Evolutionary conservation across 108 stramenopile genomes (phyloP).

Genomic region (Skeletonema menzelii): DNA sequence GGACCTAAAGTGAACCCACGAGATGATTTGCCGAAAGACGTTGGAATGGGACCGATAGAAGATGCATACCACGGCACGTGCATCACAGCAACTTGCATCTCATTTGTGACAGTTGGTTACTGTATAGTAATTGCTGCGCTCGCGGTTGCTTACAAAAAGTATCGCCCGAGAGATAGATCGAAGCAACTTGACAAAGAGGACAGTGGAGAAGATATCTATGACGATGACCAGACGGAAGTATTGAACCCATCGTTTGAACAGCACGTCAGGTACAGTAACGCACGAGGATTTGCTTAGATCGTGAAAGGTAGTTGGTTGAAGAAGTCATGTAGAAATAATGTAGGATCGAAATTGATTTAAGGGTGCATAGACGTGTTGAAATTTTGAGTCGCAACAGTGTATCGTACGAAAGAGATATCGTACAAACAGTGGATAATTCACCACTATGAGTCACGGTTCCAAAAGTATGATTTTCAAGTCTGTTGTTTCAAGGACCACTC

Average conservation of each 20-base stretch:
- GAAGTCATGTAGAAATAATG: not conserved
- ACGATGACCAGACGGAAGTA: slow-evolving; percentile 24
- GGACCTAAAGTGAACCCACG: not conserved
- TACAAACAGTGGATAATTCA: too few species aligned
- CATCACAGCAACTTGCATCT: slow-evolving; percentile 52
- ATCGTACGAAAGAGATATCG: too few species aligned
- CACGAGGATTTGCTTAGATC: not conserved
- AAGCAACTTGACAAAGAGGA: slow-evolving; percentile 10
- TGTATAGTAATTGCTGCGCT: slow-evolving; percentile 37
- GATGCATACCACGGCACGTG: slow-evolving; percentile 17
- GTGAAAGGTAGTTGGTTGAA: not conserved
- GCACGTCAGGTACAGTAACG: slow-evolving; percentile 8
- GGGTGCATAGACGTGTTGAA: too few species aligned
- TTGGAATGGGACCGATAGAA: not conserved
- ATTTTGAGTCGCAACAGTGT: too few species aligned
- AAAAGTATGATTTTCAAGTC: too few species aligned
- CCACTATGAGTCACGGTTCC: too few species aligned
- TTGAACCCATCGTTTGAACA: slow-evolving; percentile 27
- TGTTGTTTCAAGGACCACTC: too few species aligned
- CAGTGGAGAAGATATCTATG: slow-evolving; percentile 1
- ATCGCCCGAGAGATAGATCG: slow-evolving; percentile 28
- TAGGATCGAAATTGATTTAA: not conserved
- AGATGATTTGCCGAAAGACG: not conserved
- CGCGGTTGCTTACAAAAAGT: slow-evolving; percentile 41
- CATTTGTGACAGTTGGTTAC: slow-evolving; percentile 57